Evolutionary conservation across 768 basidiomycete genomes (phyloP).

Genomic region (Mycena crocata): DNA sequence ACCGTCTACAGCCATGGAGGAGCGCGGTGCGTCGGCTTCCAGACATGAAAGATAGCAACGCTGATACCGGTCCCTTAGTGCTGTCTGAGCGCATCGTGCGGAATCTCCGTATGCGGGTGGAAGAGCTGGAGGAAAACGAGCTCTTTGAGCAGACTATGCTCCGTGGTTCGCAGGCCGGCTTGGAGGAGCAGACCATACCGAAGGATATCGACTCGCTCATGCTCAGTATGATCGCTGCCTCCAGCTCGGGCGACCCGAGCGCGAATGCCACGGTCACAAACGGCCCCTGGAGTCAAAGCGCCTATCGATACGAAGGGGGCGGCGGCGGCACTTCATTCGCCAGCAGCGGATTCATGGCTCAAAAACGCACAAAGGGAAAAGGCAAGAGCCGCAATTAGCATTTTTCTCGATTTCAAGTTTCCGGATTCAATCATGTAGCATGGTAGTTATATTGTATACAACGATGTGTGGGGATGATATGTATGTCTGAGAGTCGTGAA

Average conservation of each 20-base stretch:
- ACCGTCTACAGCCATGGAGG: slow-evolving; percentile 44
- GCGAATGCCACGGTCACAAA: slow-evolving; percentile 37
- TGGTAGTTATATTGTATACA: slow-evolving; percentile 26
- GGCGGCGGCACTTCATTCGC: slow-evolving; percentile 18
- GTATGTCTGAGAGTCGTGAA: too few relatives aligned
- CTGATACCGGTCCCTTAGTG: slow-evolving; percentile 30
- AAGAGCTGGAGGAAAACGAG: slow-evolving; percentile 59
- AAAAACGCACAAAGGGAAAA: slow-evolving; percentile 42
- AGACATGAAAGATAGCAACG: background rate
- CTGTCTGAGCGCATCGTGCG: slow-evolving; percentile 51
- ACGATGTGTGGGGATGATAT: slow-evolving; percentile 3
- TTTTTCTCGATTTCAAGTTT: background rate
- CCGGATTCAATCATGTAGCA: slow-evolving; percentile 25
- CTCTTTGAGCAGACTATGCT: slow-evolving; percentile 60
- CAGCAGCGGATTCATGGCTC: slow-evolving; percentile 38
- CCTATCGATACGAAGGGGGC: slow-evolving; percentile 29
- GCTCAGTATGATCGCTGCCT: slow-evolving; percentile 62
- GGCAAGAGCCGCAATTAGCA: slow-evolving; percentile 38
- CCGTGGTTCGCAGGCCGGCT: slow-evolving; percentile 57
- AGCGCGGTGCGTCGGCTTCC: slow-evolving; percentile 46
- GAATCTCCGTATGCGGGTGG: slow-evolving; percentile 51
- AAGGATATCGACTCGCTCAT: slow-evolving; percentile 62
- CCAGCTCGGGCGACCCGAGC: slow-evolving; percentile 31
- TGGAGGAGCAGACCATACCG: slow-evolving; percentile 56
- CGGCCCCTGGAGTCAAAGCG: slow-evolving; percentile 52